Evolutionary conservation across 2,329 filamentous ascomycete genomes (phyloP).

Genomic region (Diplodia corticola): DNA sequence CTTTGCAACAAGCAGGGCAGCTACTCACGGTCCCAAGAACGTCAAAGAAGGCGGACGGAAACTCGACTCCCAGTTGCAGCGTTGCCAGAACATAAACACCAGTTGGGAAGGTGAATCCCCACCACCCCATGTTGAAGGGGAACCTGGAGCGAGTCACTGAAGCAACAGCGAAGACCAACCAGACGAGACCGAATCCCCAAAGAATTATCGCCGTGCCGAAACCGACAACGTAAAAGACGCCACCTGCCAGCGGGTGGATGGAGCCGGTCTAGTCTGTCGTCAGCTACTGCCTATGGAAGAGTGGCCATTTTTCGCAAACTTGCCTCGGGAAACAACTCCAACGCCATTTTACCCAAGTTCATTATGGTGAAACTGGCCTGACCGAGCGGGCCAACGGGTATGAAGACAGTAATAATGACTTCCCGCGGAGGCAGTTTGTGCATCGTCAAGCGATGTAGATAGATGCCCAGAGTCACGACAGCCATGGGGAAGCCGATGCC

Average conservation of each 20-base stretch:
- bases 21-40: conserved; percentile 51
- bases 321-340: conserved; percentile 43
- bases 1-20: conserved; percentile 29
- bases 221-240: conserved; percentile 61
- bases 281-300: not conserved
- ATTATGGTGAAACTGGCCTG: conserved; percentile 65
- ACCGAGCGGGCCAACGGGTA: conserved; percentile 67
- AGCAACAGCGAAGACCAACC: conserved; percentile 56
- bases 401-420: conserved; percentile 66
- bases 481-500: conserved; percentile 64
- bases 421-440: conserved; percentile 67
- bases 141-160: conserved; percentile 50
- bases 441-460: conserved; percentile 67
- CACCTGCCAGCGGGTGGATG: conserved; percentile 48
- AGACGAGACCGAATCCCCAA: conserved; percentile 58
- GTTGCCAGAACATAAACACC: conserved; percentile 58
- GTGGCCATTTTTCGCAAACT: not conserved
- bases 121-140: conserved; percentile 65
- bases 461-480: conserved; percentile 64
- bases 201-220: conserved; percentile 55
- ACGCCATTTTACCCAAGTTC: conserved; percentile 49
- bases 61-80: conserved; percentile 50
- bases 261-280: conserved; percentile 23
- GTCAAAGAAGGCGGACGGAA: conserved; percentile 58
- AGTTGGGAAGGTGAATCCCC: conserved; percentile 61